These are phyloP conservation scores for Gymnopilus junonius DNA, from an alignment of 768 basidiomycete species.

Conservation along the genomic window DNA sequence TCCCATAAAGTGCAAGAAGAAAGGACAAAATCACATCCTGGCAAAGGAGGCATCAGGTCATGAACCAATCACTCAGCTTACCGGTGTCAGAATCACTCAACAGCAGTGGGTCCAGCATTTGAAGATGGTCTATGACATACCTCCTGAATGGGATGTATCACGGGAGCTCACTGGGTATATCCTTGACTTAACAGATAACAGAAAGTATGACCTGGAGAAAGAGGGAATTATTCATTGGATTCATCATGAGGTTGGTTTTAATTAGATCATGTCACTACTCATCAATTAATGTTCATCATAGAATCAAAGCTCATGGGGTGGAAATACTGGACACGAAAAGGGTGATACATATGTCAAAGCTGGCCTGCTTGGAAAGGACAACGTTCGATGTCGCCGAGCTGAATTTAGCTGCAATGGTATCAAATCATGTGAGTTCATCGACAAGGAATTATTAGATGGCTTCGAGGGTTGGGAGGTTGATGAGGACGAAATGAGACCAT, in stretches of 20 bases:
- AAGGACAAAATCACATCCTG: no score
- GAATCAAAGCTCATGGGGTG: constrained; percentile 2
- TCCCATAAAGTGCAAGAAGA: no score
- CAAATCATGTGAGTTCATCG: neutral
- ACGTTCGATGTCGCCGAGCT: neutral
- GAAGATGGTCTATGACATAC: neutral
- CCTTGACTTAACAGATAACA: neutral
- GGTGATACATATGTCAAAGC: neutral
- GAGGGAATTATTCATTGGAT: neutral
- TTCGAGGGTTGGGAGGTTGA: neutral
- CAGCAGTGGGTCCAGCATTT: neutral
- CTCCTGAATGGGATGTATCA: neutral
- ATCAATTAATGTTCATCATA: neutral
- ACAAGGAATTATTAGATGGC: neutral
- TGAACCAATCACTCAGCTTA: no score
- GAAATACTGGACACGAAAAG: neutral
- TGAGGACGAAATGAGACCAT: neutral
- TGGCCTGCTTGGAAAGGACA: neutral
- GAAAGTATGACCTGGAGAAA: neutral
- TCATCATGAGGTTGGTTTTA: constrained; percentile 6
- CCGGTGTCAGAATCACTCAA: neutral
- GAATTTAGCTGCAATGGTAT: constrained; percentile 3
- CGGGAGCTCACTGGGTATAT: neutral
- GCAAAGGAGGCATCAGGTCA: no score
- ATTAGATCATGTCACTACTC: no score